A percentile compares a stretch with the other conserved stretches of the same genome.
phyloP scores from a whole-genome alignment of 1,284 basidiomycete genomes.

The Gomphus sp. region DNA sequence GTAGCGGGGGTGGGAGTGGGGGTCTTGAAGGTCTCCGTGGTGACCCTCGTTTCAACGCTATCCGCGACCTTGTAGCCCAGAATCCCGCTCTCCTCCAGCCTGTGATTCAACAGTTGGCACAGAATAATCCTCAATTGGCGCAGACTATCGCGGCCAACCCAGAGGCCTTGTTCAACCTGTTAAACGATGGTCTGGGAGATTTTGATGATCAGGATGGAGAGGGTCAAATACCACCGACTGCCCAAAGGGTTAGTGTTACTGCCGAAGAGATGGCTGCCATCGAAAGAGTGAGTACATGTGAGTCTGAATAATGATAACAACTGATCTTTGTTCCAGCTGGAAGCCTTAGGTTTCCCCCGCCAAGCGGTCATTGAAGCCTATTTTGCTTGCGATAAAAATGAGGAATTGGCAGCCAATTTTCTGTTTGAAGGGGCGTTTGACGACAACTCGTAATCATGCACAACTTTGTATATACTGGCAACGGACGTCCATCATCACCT shows the following conservation, averaged over 20 bases:
- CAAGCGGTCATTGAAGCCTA: slow-evolving; percentile 78
- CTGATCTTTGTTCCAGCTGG: slow-evolving; percentile 41
- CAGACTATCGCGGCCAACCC: slow-evolving; percentile 62
- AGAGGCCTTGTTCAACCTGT: slow-evolving; percentile 54
- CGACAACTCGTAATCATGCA: slow-evolving; percentile 22
- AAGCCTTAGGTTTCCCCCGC: slow-evolving; percentile 79
- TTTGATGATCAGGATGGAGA: slow-evolving; percentile 33
- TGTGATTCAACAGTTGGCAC: slow-evolving; percentile 74
- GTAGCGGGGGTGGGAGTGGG: slow-evolving; percentile 26
- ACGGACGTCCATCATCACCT: neutral
- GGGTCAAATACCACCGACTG: slow-evolving; percentile 45
- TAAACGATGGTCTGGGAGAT: slow-evolving; percentile 34
- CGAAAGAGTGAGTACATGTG: slow-evolving; percentile 53
- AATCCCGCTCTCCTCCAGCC: slow-evolving; percentile 77
- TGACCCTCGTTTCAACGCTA: slow-evolving; percentile 54
- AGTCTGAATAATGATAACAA: neutral
- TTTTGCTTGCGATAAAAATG: slow-evolving; percentile 90
- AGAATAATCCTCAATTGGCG: slow-evolving; percentile 66
- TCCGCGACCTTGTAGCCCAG: slow-evolving; percentile 61
- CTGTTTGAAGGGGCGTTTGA: slow-evolving; percentile 73
- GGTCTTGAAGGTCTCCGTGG: slow-evolving; percentile 49
- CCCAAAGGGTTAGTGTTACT: slow-evolving; percentile 70
- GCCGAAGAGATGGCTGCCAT: slow-evolving; percentile 83
- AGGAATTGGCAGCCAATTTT: slow-evolving; percentile 90
- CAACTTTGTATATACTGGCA: neutral